Evolutionary conservation across 2,329 filamentous ascomycete species (phyloP), one percentile per base, ranked within the genome.

Genomic region (Periconia digitata): DNA sequence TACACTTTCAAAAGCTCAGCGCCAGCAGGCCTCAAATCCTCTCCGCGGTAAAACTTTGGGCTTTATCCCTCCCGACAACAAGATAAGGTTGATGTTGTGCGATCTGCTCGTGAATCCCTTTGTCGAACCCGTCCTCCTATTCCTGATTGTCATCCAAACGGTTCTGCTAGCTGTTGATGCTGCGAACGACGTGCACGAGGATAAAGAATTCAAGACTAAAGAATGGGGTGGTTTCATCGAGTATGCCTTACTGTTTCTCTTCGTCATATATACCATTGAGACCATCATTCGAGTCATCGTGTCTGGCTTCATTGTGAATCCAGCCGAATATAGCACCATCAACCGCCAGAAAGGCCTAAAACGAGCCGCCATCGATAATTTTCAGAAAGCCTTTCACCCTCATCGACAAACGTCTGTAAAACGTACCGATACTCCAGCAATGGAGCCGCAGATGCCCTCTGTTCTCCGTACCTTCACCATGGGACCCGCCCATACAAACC

Each of bases 231-330:
- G 75, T 2, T 72, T 77, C 8, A 87, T 90, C 52, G 90, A 96
- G 69, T 95, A 85, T 79, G 85, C 86, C 20, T 82, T 97, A 48
- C 79, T 97, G 38, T 84, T 72, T 2, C 83, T 99, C 6, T 99
- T 99, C 69, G 77, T 87, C 49, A 82, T 99, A 42, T 99, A 97
- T 68, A 96, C 92, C 0, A 63, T 95, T 18, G 95, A 99, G 71
- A 80, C 95, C 29, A 76, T 87, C 46, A 85, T 89, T 51, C 87
- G 92, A 46, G 86, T 92, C 36, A 86, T 99, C 51, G 95, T 99
- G 0, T 99, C 94, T 0, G 95, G 94, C 0, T 88, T 99, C 60
- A 79, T 99, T 24, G 77, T 95, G 56, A 99, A 99, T 66, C 89
- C 94, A 1, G 77, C 84, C 8, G 92, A 96, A 66, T 96, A 96